Evolutionary conservation across 2,329 filamentous ascomycete genomes (phyloP), one percentile per base, ranked within the genome.

Genomic region (Paramyrothecium roridum): DNA sequence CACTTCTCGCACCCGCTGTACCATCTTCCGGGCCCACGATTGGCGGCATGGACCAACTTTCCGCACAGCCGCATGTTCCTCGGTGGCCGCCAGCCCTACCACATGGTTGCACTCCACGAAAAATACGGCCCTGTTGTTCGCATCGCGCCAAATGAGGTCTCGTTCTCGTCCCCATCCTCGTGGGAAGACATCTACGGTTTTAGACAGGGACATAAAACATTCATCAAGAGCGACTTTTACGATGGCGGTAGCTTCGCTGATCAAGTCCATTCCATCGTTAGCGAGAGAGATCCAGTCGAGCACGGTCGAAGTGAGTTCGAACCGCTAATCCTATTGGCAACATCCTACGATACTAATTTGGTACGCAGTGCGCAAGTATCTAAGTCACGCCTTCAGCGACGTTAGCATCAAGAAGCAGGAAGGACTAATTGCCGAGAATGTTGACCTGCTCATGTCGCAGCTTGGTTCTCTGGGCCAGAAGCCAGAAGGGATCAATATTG

Each of bases 181-280:
- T 49, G 19, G 19, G 12, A 26, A 49, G 47, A 49, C n/a, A 49
- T 49, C 26, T 49, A 49, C 47, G 22, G 22, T 22, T 37, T 37
- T 37, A 8, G 33, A 16, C 33, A 8, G 16, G 33, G 33, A 8
- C 47, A 49, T n/a, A 22, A 49, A 21, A 49, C 47, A 6, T 49
- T 49, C 47, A 49, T 49, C 47, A 49, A 49, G 47, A 49, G 47
- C 21, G 47, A 21, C n/a, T 49, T 22, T 11, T 49, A 49, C n/a
- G 47, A 49, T 49, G 47, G 47, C 11, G 33, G 33, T 37, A 37
- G 33, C 16, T 37, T 37, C 33, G 47, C 47, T 22, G 47, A 49
- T 21, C 19, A 49, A n/a, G 21, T 26, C 26, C 47, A 49, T 21
- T 49, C 47, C 11, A 49, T 49, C 47, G 47, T 49, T 6, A 49